Evolutionary conservation across 306 rosid genomes (phyloP).

Genomic region (Arachis hypogaea): DNA sequence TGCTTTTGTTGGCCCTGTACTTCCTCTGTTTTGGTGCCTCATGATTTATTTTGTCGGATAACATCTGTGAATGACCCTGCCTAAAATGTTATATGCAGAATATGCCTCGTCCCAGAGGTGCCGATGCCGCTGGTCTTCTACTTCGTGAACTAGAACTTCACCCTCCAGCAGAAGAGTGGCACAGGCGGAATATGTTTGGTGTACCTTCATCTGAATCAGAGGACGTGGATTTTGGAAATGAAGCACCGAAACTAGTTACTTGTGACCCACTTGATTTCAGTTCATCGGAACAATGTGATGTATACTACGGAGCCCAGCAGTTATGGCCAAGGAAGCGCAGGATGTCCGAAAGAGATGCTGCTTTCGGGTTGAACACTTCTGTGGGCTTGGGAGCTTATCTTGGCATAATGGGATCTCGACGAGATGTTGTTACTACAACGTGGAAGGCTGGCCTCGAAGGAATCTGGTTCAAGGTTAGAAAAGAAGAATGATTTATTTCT

Average conservation of each 20-base stretch:
- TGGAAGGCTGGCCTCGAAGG: constrained; percentile 99
- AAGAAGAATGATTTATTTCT: constrained; percentile 28
- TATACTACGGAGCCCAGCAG: constrained; percentile 60
- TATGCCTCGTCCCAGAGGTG: constrained; percentile 99
- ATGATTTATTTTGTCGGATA: not conserved
- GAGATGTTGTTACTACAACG: constrained; percentile 93
- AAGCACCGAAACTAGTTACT: constrained; percentile 61
- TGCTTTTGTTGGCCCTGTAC: constrained; percentile 16
- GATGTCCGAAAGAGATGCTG: constrained; percentile 99
- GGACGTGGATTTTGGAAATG: constrained; percentile 63
- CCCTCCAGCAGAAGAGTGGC: constrained; percentile 99
- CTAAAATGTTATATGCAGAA: constrained; percentile 54
- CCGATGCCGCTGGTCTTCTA: constrained; percentile 98
- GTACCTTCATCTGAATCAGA: constrained; percentile 93
- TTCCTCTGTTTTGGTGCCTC: constrained; percentile 11
- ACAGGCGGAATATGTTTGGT: constrained; percentile 93
- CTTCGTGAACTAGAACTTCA: constrained; percentile 96
- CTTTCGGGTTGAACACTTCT: constrained; percentile 95
- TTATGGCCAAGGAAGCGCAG: constrained; percentile 99
- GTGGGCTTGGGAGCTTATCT: constrained; percentile 95
- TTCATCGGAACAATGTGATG: constrained; percentile 66
- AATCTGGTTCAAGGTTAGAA: constrained; percentile 92
- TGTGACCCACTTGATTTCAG: constrained; percentile 70
- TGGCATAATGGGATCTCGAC: constrained; percentile 99
- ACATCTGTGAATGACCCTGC: not conserved